phyloP scores from a whole-genome alignment of 306 rosid species.

The Styphnolobium japonicum region DNA sequence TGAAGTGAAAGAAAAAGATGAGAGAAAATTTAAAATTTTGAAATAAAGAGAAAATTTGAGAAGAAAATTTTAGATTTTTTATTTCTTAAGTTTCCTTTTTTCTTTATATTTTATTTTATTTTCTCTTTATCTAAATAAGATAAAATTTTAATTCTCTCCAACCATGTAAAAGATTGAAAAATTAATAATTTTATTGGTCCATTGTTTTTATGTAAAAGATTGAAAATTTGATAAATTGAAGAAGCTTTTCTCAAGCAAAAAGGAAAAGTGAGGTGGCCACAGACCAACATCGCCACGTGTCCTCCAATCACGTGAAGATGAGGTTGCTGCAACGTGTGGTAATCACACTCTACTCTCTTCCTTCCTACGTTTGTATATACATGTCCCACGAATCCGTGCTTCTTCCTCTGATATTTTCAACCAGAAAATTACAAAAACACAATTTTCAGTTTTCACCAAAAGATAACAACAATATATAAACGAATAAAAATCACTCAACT shows the following conservation, averaged over 20 bases:
- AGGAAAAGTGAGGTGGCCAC: conserved; percentile 25
- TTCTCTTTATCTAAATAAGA: too few relatives aligned
- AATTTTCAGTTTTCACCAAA: neutral
- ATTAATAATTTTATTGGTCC: too few relatives aligned
- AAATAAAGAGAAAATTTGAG: too few relatives aligned
- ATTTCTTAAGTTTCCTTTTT: too few relatives aligned
- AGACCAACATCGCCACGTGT: conserved; percentile 62
- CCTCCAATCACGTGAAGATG: conserved; percentile 33
- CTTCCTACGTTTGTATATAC: conserved; percentile 21
- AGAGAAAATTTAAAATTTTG: too few relatives aligned
- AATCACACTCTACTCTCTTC: conserved; percentile 57
- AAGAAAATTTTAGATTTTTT: too few relatives aligned
- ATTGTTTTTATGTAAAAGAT: too few relatives aligned
- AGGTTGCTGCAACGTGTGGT: conserved; percentile 89
- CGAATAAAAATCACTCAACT: neutral
- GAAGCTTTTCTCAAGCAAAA: neutral
- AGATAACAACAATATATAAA: conserved; percentile 30
- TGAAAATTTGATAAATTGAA: too few relatives aligned
- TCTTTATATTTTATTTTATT: too few relatives aligned
- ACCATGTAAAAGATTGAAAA: too few relatives aligned
- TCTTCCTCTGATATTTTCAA: conserved; percentile 32
- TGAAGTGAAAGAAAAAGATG: too few relatives aligned
- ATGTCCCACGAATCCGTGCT: conserved; percentile 15
- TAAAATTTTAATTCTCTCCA: too few relatives aligned
- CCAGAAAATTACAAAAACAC: conserved; percentile 24